These are phyloP conservation scores for Apiospora malaysiana DNA, from an alignment of 2,329 filamentous ascomycete genomes.

Conservation along the genomic window DNA sequence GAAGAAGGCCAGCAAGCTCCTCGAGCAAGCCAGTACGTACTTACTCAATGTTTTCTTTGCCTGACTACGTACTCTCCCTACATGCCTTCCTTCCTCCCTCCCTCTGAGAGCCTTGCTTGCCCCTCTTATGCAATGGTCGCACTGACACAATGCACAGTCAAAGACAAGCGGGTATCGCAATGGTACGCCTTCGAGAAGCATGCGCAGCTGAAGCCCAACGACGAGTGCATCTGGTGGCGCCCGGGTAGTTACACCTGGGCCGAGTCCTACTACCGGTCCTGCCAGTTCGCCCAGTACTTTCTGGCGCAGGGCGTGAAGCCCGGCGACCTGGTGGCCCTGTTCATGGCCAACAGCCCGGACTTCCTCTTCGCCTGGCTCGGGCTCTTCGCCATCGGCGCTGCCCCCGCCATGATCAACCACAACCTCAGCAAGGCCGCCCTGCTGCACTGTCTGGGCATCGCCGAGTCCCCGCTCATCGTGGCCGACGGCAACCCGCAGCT, in stretches of 20 bases:
- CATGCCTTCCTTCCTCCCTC: slow-evolving; percentile 6
- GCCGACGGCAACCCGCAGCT: slow-evolving; percentile 63
- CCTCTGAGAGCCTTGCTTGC: not conserved
- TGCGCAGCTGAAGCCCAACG: slow-evolving; percentile 56
- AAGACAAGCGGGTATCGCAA: slow-evolving; percentile 59
- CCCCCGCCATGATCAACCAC: slow-evolving; percentile 75
- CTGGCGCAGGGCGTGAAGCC: slow-evolving; percentile 62
- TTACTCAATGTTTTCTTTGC: slow-evolving; percentile 14
- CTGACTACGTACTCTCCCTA: slow-evolving; percentile 17
- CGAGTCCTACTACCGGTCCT: slow-evolving; percentile 59
- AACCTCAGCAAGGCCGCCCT: slow-evolving; percentile 69
- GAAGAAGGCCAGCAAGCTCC: slow-evolving; percentile 50
- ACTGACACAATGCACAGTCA: slow-evolving; percentile 41
- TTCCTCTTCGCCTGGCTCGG: slow-evolving; percentile 72
- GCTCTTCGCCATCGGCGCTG: slow-evolving; percentile 68
- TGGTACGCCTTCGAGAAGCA: slow-evolving; percentile 71
- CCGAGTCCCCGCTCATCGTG: slow-evolving; percentile 60
- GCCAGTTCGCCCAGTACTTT: slow-evolving; percentile 69
- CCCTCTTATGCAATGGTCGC: not conserved
- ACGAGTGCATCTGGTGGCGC: slow-evolving; percentile 71
- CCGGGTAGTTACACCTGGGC: slow-evolving; percentile 64
- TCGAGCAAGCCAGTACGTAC: slow-evolving; percentile 53
- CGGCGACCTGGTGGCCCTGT: slow-evolving; percentile 68
- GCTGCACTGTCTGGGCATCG: slow-evolving; percentile 68
- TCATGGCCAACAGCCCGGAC: slow-evolving; percentile 71